Evolutionary conservation across 2,329 filamentous ascomycete genomes (phyloP).

Genomic region (Fusarium pilosicola): DNA sequence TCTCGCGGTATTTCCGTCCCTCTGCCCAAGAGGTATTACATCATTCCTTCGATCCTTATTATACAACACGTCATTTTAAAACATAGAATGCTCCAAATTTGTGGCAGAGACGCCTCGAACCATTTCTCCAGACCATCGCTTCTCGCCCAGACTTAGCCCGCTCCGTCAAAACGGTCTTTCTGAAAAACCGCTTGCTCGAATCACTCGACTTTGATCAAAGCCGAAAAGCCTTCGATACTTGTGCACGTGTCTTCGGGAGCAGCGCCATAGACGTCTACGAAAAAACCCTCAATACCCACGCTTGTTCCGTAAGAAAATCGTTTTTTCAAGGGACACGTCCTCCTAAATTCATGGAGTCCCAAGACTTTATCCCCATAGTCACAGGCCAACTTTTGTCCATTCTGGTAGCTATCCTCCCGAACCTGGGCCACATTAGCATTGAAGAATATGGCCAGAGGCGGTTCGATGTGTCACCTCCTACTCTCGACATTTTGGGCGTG

Average conservation of each 20-base stretch:
- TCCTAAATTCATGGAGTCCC: fast-evolving
- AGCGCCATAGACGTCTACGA: neutral
- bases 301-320: neutral
- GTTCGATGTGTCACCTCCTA: neutral
- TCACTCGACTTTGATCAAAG: neutral
- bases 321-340: neutral
- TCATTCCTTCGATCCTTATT: neutral
- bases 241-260: neutral
- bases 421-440: neutral
- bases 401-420: neutral
- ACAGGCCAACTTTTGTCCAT: neutral
- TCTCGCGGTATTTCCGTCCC: neutral
- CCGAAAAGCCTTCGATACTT: neutral
- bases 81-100: fast-evolving
- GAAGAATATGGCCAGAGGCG: fast-evolving
- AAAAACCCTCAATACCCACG: fast-evolving
- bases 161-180: neutral
- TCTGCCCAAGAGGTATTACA: neutral
- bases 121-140: constrained; percentile 6
- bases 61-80: no score
- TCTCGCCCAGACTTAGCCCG: constrained; percentile 3
- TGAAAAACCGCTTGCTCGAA: neutral
- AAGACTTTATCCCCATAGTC: neutral
- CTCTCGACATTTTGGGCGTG: neutral
- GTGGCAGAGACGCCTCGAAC: neutral